These are phyloP conservation scores for Verticillium albo-atrum DNA, from an alignment of 2,329 filamentous ascomycete species.

Conservation along the genomic window DNA sequence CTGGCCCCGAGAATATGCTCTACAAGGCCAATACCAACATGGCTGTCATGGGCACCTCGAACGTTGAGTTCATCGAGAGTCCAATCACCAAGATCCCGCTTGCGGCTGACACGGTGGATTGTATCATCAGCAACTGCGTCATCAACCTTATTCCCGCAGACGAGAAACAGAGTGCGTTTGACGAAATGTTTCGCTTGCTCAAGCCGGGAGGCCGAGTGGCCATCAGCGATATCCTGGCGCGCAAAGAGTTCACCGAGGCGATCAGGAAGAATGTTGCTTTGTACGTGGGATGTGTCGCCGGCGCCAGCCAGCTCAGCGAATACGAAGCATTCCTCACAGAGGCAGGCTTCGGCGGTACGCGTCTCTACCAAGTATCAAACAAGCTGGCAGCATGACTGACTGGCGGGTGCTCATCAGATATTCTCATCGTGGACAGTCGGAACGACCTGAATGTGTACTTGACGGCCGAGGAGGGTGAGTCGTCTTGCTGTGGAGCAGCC, in stretches of 20 bases:
- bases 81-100: slow-evolving; percentile 47
- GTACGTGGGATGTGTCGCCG: slow-evolving; percentile 57
- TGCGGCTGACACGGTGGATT: slow-evolving; percentile 36
- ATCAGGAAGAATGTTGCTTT: slow-evolving; percentile 45
- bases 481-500: slow-evolving; percentile 6
- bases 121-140: slow-evolving; percentile 61
- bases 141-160: slow-evolving; percentile 51
- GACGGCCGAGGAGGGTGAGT: slow-evolving; percentile 19
- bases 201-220: slow-evolving; percentile 54
- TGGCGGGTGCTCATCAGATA: slow-evolving; percentile 24
- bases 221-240: slow-evolving; percentile 55
- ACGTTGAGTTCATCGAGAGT: slow-evolving; percentile 46
- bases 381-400: not conserved
- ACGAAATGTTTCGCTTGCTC: slow-evolving; percentile 53
- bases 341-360: slow-evolving; percentile 45
- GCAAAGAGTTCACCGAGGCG: slow-evolving; percentile 39
- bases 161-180: slow-evolving; percentile 51
- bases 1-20: slow-evolving; percentile 60
- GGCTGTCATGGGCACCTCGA: slow-evolving; percentile 28
- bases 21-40: slow-evolving; percentile 41
- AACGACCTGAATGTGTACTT: slow-evolving; percentile 44
- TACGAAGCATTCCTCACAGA: slow-evolving; percentile 47
- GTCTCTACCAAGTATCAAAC: not conserved
- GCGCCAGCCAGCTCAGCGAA: slow-evolving; percentile 45
- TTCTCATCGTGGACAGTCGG: slow-evolving; percentile 39